Percentiles rank a stretch among this genome's conserved stretches.
phyloP scores from a whole-genome alignment of 2,329 filamentous ascomycete genomes.

The Shiraia sp. region DNA sequence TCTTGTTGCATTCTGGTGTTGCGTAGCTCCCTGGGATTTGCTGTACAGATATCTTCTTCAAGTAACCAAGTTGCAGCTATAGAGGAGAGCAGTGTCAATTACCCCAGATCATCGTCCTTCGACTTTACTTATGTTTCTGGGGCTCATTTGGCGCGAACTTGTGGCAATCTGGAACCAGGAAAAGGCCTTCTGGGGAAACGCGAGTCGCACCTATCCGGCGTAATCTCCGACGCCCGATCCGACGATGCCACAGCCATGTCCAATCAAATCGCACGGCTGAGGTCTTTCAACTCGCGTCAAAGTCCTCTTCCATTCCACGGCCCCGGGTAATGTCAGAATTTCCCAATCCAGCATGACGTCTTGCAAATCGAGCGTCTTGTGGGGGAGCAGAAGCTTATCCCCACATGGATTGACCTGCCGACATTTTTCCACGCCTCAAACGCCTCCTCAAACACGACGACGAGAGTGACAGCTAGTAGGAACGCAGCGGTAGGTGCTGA shows the following conservation, averaged over 20 bases:
- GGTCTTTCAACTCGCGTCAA: constrained; percentile 8
- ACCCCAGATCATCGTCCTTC: background rate
- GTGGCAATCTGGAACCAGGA: constrained; percentile 6
- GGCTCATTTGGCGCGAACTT: background rate
- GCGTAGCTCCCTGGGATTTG: background rate
- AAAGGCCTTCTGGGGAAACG: constrained; percentile 11
- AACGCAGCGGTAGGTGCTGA: too few species aligned
- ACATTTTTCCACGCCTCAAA: constrained; percentile 2
- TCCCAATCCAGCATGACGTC: constrained; percentile 1
- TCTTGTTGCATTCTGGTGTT: background rate
- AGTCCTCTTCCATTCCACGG: constrained; percentile 9
- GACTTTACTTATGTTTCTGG: background rate
- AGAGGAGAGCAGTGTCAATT: background rate
- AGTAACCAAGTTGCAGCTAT: too few species aligned
- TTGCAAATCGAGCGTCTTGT: constrained; percentile 4
- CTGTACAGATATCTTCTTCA: too few species aligned
- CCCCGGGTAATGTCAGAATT: constrained; percentile 7
- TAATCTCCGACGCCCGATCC: constrained; percentile 2
- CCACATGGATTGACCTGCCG: background rate
- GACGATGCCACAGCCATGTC: background rate
- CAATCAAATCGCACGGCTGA: constrained; percentile 6
- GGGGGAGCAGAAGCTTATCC: constrained; percentile 2
- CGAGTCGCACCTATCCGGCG: constrained; percentile 6
- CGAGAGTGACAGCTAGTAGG: background rate
- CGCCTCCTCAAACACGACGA: constrained; percentile 5